Evolutionary conservation across 164 flowering plant species (phyloP).

Genomic region (Cinnamomum chago): DNA sequence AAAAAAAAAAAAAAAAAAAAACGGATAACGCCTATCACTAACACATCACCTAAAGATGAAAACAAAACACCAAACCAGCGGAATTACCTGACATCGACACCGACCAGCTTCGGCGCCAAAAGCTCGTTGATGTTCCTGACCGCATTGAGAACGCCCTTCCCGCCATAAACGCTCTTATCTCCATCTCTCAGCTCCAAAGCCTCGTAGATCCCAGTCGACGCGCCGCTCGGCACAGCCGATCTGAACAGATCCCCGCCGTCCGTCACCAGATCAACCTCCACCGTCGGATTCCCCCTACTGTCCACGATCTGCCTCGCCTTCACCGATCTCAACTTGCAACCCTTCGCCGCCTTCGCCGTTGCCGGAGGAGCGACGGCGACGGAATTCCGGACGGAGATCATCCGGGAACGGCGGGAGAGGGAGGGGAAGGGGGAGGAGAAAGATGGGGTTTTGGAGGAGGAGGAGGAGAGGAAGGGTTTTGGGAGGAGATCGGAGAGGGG

Average conservation of each 20-base stretch:
- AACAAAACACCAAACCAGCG: not conserved
- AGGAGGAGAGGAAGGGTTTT: conserved; percentile 9
- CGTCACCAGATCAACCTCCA: conserved; percentile 87
- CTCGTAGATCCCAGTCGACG: conserved; percentile 97
- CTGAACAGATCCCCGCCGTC: conserved; percentile 56
- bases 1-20: too few relatives aligned
- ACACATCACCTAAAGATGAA: too few relatives aligned
- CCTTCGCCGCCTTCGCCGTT: conserved; percentile 20
- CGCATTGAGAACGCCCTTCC: conserved; percentile 84
- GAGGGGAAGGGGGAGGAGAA: conserved; percentile 18
- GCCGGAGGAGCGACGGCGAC: conserved; percentile 23
- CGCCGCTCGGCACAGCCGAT: conserved; percentile 96
- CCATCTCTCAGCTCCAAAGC: conserved; percentile 96
- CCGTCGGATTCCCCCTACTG: conserved; percentile 95
- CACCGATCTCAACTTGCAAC: conserved; percentile 47
- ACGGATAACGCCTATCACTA: too few relatives aligned
- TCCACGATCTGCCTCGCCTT: conserved; percentile 97
- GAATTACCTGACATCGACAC: conserved; percentile 76
- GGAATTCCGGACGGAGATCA: conserved; percentile 36
- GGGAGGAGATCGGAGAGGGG: conserved; percentile 7
- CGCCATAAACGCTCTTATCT: conserved; percentile 72
- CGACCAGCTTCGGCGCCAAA: conserved; percentile 68
- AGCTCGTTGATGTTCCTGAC: conserved; percentile 74
- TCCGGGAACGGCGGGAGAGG: conserved; percentile 14
- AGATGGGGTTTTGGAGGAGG: conserved; percentile 5